phyloP scores from a whole-genome alignment of 176 grass and related monocot genomes.

The Eragrostis curvula region DNA sequence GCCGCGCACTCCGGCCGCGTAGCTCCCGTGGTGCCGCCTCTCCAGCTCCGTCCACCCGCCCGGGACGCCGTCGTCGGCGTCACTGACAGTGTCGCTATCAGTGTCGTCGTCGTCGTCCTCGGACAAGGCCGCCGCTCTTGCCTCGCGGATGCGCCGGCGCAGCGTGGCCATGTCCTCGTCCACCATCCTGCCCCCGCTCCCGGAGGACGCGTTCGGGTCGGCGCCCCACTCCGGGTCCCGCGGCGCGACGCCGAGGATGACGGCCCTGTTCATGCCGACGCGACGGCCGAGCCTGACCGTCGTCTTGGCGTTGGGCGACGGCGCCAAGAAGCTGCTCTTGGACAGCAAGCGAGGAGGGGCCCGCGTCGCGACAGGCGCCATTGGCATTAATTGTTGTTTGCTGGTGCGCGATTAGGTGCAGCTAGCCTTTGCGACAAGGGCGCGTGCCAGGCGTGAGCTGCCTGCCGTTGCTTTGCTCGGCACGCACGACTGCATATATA shows the following conservation, averaged over 20 bases:
- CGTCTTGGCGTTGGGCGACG: neutral
- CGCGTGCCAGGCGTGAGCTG: neutral
- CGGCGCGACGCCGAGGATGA: neutral
- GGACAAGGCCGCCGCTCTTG: conserved; percentile 20
- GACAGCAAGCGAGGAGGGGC: neutral
- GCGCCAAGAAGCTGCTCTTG: neutral
- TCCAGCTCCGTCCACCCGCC: conserved; percentile 65
- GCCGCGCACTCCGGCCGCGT: conserved; percentile 52
- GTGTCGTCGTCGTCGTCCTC: conserved; percentile 17
- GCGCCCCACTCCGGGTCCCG: conserved; percentile 6
- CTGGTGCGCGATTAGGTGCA: neutral
- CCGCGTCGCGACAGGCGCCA: conserved; percentile 1
- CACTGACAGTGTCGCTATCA: neutral
- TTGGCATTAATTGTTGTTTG: neutral
- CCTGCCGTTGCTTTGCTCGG: neutral
- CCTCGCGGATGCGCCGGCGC: conserved; percentile 60
- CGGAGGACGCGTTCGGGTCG: conserved; percentile 7
- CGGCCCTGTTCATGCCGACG: neutral
- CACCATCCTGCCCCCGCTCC: conserved; percentile 39
- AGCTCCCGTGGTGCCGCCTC: conserved; percentile 59
- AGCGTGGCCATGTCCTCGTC: conserved; percentile 77
- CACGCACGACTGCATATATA: neutral
- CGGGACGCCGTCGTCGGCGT: conserved; percentile 1
- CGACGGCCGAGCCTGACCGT: neutral
- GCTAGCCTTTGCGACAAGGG: neutral